Evolutionary conservation across 768 basidiomycete genomes (phyloP).

Genomic region (Leucosporidium creatinivorum): DNA sequence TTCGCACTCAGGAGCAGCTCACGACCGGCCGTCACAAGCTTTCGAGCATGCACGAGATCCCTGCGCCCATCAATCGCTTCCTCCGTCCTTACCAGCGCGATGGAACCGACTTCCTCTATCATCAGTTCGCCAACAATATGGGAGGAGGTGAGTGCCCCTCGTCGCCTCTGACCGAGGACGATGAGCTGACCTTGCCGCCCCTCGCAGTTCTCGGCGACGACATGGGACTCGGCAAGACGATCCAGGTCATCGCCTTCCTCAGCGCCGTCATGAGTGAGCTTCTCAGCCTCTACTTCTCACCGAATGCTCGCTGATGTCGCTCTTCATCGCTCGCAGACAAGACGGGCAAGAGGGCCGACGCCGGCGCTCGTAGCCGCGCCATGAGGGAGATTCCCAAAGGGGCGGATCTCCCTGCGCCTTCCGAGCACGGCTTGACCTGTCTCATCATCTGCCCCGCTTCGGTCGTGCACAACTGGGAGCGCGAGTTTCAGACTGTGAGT

Average conservation of each 20-base stretch:
- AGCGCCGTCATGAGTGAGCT: conserved; percentile 69
- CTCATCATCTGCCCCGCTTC: conserved; percentile 79
- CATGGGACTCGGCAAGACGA: conserved; percentile 89
- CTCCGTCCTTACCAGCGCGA: conserved; percentile 87
- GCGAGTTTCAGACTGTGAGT: conserved; percentile 74
- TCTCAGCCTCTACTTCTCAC: neutral
- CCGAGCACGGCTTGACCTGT: conserved; percentile 74
- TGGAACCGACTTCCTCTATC: conserved; percentile 73
- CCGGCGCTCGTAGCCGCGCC: neutral
- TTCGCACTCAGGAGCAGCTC: conserved; percentile 7
- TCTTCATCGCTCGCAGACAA: conserved; percentile 43
- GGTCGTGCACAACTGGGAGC: conserved; percentile 78
- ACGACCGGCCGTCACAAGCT: conserved; percentile 9
- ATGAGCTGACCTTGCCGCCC: too few species aligned
- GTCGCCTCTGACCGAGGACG: too few species aligned
- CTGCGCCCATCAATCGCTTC: conserved; percentile 62
- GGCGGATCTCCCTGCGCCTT: conserved; percentile 45
- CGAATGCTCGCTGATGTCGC: neutral
- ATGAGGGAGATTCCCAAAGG: conserved; percentile 46
- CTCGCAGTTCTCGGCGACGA: conserved; percentile 72
- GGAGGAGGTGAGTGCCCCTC: conserved; percentile 49
- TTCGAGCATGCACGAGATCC: conserved; percentile 31
- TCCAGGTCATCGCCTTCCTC: conserved; percentile 82
- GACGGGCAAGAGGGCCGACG: conserved; percentile 52
- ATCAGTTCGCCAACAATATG: conserved; percentile 56